Base-by-base conservation (phyloP, 1,284 basidiomycete species). In the Rhodotorula sp. region DNA sequence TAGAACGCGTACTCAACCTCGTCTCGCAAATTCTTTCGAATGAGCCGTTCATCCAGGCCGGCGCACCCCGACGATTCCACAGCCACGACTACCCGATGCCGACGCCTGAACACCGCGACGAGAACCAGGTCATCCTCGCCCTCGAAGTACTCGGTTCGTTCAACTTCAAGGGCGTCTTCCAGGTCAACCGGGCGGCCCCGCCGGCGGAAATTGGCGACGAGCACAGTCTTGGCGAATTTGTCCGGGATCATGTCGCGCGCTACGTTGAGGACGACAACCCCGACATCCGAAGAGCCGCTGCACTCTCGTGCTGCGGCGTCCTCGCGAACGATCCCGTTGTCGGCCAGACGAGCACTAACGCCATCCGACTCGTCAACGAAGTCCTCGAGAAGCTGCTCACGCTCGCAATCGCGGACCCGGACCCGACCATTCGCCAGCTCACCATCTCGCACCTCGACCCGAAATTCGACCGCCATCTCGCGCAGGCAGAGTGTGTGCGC, bases 281-380 rank as follows among this genome's bases (percentile, higher is more conserved):
- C 1, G 92, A 95, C 66, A 90, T 99, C 8, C 86, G 96, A 28
- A 86, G 90, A 64, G 92, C 93, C 24, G 94, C 96, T 22, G 94
- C 96, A 3, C 80, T 92, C 62, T 95, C 94, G 0, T 98, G 94
- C 78, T 97, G 93, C 75, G 88, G 86, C 68, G 85, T 94, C 50
- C 96, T 98, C 78, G 88, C 95, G 67, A 88, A 90, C 71, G 96
- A 99, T 80, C 95, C 95, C 0, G 97, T 99, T 69, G 94, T 92
- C 80, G 93, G 91, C 77, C 94, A 98, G 82, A 90, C 92, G 26
- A 96, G 93, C 82, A 93, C 90, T 77, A 92, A 98, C 80, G 92
- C 95, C 8, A 95, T 97, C 70, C 94, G 98, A 79, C 90, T 99
- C 69, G 95, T 99, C 78, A 94, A 93, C 79, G 96, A 99, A 75